Evolutionary conservation across 129 eudicot species (phyloP).

Genomic region (Smallanthus sonchifolius): DNA sequence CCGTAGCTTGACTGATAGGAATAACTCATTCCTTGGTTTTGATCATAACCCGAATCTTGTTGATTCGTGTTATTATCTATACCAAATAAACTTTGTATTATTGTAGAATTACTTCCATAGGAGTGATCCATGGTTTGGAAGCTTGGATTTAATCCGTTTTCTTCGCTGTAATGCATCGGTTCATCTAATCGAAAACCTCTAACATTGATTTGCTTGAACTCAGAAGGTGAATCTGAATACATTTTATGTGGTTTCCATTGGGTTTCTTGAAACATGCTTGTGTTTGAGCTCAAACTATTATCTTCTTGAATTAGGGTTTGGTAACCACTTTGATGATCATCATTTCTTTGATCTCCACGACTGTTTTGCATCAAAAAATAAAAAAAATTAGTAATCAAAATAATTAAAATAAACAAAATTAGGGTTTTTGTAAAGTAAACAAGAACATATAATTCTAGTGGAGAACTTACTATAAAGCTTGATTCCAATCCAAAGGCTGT

Average conservation of each 20-base stretch:
- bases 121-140: slow-evolving; percentile 59
- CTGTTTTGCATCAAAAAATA: slow-evolving; percentile 19
- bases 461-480: slow-evolving; percentile 56
- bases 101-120: slow-evolving; percentile 32
- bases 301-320: slow-evolving; percentile 61
- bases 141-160: slow-evolving; percentile 28
- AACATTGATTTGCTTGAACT: slow-evolving; percentile 39
- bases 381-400: slow-evolving; percentile 14
- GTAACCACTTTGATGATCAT: slow-evolving; percentile 46
- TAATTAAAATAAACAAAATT: neutral
- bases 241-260: slow-evolving; percentile 55
- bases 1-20: slow-evolving; percentile 38
- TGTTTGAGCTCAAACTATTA: slow-evolving; percentile 44
- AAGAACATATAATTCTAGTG: slow-evolving; percentile 16
- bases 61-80: slow-evolving; percentile 49
- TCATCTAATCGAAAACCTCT: slow-evolving; percentile 46
- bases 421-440: slow-evolving; percentile 26
- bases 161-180: slow-evolving; percentile 23
- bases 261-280: slow-evolving; percentile 40
- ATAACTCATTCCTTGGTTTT: slow-evolving; percentile 30
- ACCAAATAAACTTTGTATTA: slow-evolving; percentile 52
- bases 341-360: slow-evolving; percentile 61
- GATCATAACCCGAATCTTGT: slow-evolving; percentile 40
- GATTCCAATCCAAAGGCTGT: slow-evolving; percentile 71
- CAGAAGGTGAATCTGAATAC: slow-evolving; percentile 27